Evolutionary conservation across 768 basidiomycete genomes (phyloP).

Genomic region (Phlebiopsis gigantea): DNA sequence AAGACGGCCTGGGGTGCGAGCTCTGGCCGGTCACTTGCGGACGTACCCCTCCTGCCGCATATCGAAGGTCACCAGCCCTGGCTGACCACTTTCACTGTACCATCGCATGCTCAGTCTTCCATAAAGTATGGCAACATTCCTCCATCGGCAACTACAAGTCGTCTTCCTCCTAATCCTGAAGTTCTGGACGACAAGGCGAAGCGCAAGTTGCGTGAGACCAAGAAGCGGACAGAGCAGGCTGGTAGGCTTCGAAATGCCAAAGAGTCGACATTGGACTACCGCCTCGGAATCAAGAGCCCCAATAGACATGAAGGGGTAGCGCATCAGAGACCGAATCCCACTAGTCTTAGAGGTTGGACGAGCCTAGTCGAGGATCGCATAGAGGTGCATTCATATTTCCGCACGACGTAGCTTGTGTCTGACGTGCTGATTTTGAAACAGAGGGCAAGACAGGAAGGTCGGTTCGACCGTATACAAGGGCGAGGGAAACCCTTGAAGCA

Average conservation of each 20-base stretch:
- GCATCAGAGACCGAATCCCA: conserved; percentile 42
- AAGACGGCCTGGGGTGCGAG: conserved; percentile 6
- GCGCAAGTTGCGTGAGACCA: conserved; percentile 42
- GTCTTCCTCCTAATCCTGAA: conserved; percentile 16
- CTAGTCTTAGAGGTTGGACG: conserved; percentile 68
- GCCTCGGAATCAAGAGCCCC: conserved; percentile 46
- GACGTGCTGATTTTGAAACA: conserved; percentile 20
- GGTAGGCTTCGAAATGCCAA: conserved; percentile 55
- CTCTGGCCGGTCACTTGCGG: conserved; percentile 23
- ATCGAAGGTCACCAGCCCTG: conserved; percentile 58
- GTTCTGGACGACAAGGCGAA: conserved; percentile 33
- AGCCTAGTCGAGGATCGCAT: conserved; percentile 75
- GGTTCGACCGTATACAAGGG: conserved; percentile 70
- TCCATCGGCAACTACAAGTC: conserved; percentile 15
- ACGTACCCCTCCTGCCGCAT: conserved; percentile 49
- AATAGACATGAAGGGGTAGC: neutral
- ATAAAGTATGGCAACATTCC: conserved; percentile 49
- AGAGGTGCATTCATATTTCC: conserved; percentile 45
- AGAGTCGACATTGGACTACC: conserved; percentile 75
- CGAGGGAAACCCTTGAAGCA: conserved; percentile 47
- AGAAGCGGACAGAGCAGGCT: conserved; percentile 47
- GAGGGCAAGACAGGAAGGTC: conserved; percentile 63
- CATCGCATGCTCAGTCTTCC: conserved; percentile 47
- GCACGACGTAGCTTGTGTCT: neutral
- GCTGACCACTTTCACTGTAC: conserved; percentile 62